Evolutionary conservation across 805 yeast genomes (phyloP).

Genomic region (Saccharomycopsis fibuligera): DNA sequence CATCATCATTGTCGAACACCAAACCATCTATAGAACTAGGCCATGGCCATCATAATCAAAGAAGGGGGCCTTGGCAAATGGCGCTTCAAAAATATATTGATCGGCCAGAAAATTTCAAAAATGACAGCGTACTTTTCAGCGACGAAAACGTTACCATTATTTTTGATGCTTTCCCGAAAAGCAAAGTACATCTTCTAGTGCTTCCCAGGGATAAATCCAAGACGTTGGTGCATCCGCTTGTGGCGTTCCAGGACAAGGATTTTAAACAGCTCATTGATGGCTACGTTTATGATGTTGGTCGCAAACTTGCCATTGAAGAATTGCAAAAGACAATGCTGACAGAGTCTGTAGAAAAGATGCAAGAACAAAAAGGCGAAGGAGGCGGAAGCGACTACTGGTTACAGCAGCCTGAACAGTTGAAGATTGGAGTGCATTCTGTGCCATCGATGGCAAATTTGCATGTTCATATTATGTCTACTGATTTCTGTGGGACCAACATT

Average conservation of each 20-base stretch:
- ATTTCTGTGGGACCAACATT: constrained; percentile 46
- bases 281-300: background rate
- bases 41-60: no score
- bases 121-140: background rate
- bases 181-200: constrained; percentile 6
- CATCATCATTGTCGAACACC: no score
- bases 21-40: no score
- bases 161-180: constrained; percentile 4
- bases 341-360: no score
- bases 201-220: background rate
- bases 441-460: constrained; percentile 71
- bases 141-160: constrained; percentile 6
- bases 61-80: no score
- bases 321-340: no score
- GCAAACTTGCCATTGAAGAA: background rate
- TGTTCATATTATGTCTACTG: constrained; percentile 65
- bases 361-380: no score
- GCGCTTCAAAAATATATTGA: no score
- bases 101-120: no score
- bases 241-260: constrained; percentile 1
- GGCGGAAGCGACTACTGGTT: no score
- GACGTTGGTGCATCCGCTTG: constrained; percentile 1
- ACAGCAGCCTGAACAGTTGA: background rate
- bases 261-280: background rate
- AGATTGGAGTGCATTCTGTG: constrained; percentile 59